Evolutionary conservation across 306 rosid genomes (phyloP), one percentile per base, ranked within the genome.

Genomic region (Arachis stenosperma): DNA sequence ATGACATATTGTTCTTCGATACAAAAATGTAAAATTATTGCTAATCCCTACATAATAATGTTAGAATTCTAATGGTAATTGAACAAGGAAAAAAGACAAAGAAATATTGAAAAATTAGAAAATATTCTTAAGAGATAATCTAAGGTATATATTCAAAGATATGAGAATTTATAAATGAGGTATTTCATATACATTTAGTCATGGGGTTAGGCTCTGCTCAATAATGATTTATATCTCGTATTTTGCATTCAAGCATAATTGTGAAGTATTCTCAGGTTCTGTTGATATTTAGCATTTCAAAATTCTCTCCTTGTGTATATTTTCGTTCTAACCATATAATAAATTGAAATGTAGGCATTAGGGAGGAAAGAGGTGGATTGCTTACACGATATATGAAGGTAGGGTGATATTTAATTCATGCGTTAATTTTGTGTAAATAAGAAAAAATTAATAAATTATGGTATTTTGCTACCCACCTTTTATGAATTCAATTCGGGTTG

Each of bases 311-410:
- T 55, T 51, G 70, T 33, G 8, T 67, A 39, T 74, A 73, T 78
- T 46, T 46, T 71, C 60, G 73, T 80, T 78, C 85, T 87, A 76
- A 84, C 57, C 46, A 78, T 66, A 64, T 79, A 43, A 56, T 52
- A 2, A 30, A 62, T 66, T 8, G 10, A 81, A 44, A 33, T 86
- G 86, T 78, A 91, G 98, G 87, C 78, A 74, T 65, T 75, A 62
- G 78, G 73, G 84, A 78, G 60, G 82, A 87, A 73, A 82, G 81
- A 82, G 81, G 64, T 86, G 96, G 96, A 78, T 81, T 91, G 71
- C 67, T 93, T 79, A 83, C 94, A 7, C 81, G 87, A 73, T 93
- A 93, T 82, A 91, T 93, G 97, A 88, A 91, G 97, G 98, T 93
- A 80, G 57, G 22, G 40, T 76, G 44, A 54, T 81, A 72, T 44